A percentile compares a stretch with the other conserved stretches of the same genome.
Evolutionary conservation across 257 asterid species (phyloP).

Genomic region (Phtheirospermum japonicum): DNA sequence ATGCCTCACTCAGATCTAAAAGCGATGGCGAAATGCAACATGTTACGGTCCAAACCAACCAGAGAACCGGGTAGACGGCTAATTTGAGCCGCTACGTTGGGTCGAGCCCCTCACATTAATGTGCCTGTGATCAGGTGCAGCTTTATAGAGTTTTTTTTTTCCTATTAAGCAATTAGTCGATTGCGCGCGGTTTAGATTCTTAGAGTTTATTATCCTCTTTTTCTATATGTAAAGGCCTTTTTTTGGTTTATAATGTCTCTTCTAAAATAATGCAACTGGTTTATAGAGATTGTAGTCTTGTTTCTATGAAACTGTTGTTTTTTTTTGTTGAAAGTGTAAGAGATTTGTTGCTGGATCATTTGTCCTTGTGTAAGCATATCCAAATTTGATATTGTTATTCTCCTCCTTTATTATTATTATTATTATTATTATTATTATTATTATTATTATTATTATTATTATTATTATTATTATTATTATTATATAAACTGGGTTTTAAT

Average conservation of each 20-base stretch:
- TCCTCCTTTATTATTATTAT: no score
- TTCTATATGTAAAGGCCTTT: neutral
- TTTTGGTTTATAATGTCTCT: neutral
- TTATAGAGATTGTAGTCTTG: neutral
- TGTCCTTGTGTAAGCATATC: neutral
- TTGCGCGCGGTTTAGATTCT: neutral
- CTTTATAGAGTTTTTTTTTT: neutral
- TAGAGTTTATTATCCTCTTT: neutral
- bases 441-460: no score
- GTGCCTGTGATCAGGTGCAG: neutral
- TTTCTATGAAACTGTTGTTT: neutral
- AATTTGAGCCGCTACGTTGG: no score
- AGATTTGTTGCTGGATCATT: neutral
- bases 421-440: no score
- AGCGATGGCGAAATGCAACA: slow-evolving; percentile 22
- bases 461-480: no score
- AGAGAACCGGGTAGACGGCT: neutral
- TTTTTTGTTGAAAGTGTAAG: neutral
- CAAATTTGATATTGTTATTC: no score
- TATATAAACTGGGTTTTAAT: no score
- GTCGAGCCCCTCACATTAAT: no score
- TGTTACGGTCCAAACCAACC: neutral
- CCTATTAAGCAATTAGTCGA: neutral
- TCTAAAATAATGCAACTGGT: neutral
- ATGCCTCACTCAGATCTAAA: slow-evolving; percentile 7